Evolutionary conservation across 1,284 basidiomycete genomes (phyloP), one percentile per base, ranked within the genome.

Genomic region (Ustilago vetiveriae): DNA sequence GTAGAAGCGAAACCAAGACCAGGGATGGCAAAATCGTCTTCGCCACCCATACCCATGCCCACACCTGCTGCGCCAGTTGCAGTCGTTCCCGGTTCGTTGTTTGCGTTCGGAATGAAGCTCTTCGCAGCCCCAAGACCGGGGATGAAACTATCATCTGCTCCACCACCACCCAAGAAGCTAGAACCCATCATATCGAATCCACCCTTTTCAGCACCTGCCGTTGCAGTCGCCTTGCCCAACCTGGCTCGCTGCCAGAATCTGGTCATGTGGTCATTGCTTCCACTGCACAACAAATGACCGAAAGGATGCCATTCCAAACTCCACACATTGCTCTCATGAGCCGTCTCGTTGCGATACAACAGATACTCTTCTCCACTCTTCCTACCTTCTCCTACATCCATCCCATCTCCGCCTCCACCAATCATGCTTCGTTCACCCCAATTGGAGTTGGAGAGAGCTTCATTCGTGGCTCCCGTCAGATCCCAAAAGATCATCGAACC

Each of bases 311-410:
- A 98, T 6, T 92, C 88, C 68, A 98, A 87, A 0, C 92, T 89
- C 92, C 94, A 98, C 62, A 98, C 91, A 83, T 95, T 96, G 39
- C 91, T 92, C 84, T 98, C 95, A 85, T 98, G 96, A 16, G 96
- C 95, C 76, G 91, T 89, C 16, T 90, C 89, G 71, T 97, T 88
- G 4, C 88, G 88, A 7, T 92, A 91, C 49, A 92, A 88, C 0
- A 95, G 91, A 29, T 40, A 26, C 7, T 71, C 59, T 10, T 54
- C 62, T 5, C 37, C 42, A 3, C 22, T 27, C 26, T 24, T 49
- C 6, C 52, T 14, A 2, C 62, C 62, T 19, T 65, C 62, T n/a
- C 50, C 55, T 8, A 66, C 27, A 38, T 68, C 53, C 65, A 67
- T 67, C 16, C 47, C 43, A 1, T 56, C 64, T 0, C 57, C 56